Evolutionary conservation across 1,284 basidiomycete species (phyloP), one percentile per base, ranked within the genome.

Genomic region (Cerioporus squamosus): DNA sequence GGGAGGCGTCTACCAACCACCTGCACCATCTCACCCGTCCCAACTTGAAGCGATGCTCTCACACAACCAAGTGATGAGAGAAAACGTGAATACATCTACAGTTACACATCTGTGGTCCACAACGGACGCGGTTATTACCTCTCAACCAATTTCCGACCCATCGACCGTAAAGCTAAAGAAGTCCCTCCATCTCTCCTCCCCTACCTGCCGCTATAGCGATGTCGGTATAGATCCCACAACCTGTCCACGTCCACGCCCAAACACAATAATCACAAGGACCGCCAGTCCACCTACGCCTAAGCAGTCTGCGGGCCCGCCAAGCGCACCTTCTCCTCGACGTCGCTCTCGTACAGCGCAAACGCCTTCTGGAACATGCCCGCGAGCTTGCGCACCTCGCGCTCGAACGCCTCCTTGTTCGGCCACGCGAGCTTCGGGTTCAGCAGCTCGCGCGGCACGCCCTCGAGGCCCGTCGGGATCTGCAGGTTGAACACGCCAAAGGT

Each of bases 361-460:
- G 94, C 95, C 79, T 92, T 94, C 73, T 83, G 81, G 86, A 97
- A 98, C 95, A 97, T 97, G 66, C 85, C 85, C 39, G 79, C 95
- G 44, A 98, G 82, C 80, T 95, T 94, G 72, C 85, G 81, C 55
- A 95, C 80, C 77, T 96, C 94, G 64, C 87, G 81, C 73, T 87
- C 82, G 80, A 97, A 97, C 45, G 92, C 93, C 64, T 88, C 89
- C 79, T 90, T 90, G 75, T 94, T 89, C 23, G 82, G 59, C 95
- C 95, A 97, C 40, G 94, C 94, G 69, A 89, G 77, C 55, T 79
- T 77, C 2, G 95, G 95, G 79, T 97, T 91, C 64, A 98, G 85
- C 64, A 98, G 78, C 71, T 96, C 94, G 57, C 89, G 82, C 51
- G 95, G 95, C 43, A 97, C 93, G 66, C 92, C 92, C 67, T 89